Conservation (phyloP, 164 flowering plant genomes). For the Sextonia rubra region DNA sequence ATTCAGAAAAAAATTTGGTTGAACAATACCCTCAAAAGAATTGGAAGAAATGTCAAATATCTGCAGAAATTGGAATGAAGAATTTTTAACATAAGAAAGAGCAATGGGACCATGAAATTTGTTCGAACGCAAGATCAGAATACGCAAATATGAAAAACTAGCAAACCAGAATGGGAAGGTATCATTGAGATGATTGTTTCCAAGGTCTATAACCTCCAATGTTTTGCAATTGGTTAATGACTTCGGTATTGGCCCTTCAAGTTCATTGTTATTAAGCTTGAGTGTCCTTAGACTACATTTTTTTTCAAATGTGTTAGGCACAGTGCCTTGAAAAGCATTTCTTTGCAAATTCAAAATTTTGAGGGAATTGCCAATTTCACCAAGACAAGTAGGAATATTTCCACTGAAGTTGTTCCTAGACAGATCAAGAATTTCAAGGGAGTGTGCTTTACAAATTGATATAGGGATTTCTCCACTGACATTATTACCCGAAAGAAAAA, state of each 20-base stretch:
- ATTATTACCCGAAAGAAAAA: constrained; percentile 37
- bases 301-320: background rate
- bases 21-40: background rate
- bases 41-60: background rate
- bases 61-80: background rate
- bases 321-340: background rate
- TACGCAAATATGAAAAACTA: background rate
- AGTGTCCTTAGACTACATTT: background rate
- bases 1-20: background rate
- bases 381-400: background rate
- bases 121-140: background rate
- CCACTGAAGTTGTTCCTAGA: constrained; percentile 13
- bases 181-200: background rate
- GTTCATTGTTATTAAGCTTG: no score
- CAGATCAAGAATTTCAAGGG: constrained; percentile 42
- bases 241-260: background rate
- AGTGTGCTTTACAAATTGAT: constrained; percentile 36
- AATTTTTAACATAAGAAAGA: background rate
- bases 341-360: background rate
- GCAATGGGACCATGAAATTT: background rate
- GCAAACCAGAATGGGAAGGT: background rate
- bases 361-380: background rate
- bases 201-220: background rate
- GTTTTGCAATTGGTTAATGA: background rate
- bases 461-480: constrained; percentile 43